Evolutionary conservation across 2,329 filamentous ascomycete species (phyloP), one percentile per base, ranked within the genome.

Genomic region (Eurotiales sp.): DNA sequence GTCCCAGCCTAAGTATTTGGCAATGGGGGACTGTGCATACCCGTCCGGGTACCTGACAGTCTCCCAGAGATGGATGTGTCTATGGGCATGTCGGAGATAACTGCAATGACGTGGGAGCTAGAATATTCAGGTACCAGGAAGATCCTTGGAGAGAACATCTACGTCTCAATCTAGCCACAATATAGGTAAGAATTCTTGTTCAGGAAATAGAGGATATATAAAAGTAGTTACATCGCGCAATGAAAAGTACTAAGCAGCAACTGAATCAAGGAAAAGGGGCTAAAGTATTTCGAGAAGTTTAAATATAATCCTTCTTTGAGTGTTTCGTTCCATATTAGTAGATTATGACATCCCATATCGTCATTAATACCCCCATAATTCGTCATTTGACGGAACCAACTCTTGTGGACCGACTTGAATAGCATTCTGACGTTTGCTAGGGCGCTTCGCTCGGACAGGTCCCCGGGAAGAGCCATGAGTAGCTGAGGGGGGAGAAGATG

Each of bases 301-400:
- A 3, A 29, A n/a, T n/a, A n/a, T n/a, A 34, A 15, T 25, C 34
- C 17, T 19, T 37, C 34, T 19, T 21, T 29, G 29, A 46, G 11
- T n/a, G n/a, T n/a, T n/a, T n/a, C n/a, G 34, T 8, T 15, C 30
- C 30, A 15, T 34, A 34, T 15, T 34, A 34, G 30, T 37, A 46
- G 30, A 36, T 34, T 22, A 36, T 6, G 25, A 15, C 14, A n/a
- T 12, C 5, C 10, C 27, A 40, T n/a, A 21, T n/a, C 22, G 15
- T 32, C 8, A 27, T 48, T 23, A 50, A 59, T 60, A 70, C 21
- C 68, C 68, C 55, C 68, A 71, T 12, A 71, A 61, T 36, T 71
- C 68, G 54, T 71, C 68, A 37, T 71, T 68, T 12, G 67, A 70
- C 8, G 68, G 68, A 1, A 70, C 68, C 56, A 70, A 53, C 45